Base-by-base conservation (phyloP, 2,329 filamentous ascomycete genomes). In the Aureobasidium mangrovei region DNA sequence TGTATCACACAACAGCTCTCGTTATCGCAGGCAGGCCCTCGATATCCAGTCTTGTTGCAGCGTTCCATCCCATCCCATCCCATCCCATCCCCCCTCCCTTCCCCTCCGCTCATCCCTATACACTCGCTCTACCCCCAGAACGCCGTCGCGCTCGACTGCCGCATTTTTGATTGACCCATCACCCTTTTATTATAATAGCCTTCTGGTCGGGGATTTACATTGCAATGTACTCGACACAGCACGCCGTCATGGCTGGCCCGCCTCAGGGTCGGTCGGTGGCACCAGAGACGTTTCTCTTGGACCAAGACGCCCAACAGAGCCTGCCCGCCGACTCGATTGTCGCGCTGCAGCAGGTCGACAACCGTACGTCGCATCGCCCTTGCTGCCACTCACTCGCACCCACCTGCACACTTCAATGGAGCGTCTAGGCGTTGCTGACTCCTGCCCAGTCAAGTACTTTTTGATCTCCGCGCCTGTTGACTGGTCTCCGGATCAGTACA, bases 271-370 rank as follows among this genome's bases (percentile, higher is more conserved):
- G 74, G 43, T 72, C 72, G 33, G 74, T 77, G 60, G 96, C 95
- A 73, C 93, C 93, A 63, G 93, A 98, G 79, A 97, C 93, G 39
- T 98, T 98, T 70, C 91, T 98, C 85, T 80, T 98, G 70, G 95
- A 91, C 70, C 91, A 86, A 66, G 91, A 97, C 75, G 91, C 93
- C 58, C 91, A 97, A 75, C 90, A 96, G 75, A 91, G 88, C 64
- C 80, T 98, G 61, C 93, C 93, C 54, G 89, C 94, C 63, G 93
- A 97, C 77, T 91, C 91, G 64, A 89, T 97, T 76, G 90, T 97
- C 68, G 93, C 93, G 58, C 79, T 98, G 62, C 91, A 97, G 73
- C 93, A 98, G 74, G 93, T 98, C 63, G 93, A 98, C 73, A 97
- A 97, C 73, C 76, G 91, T 95, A 79, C 74, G 90, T 44, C 51